Conservation (phyloP, 1,284 basidiomycete species). For the Ustilago lituana region DNA sequence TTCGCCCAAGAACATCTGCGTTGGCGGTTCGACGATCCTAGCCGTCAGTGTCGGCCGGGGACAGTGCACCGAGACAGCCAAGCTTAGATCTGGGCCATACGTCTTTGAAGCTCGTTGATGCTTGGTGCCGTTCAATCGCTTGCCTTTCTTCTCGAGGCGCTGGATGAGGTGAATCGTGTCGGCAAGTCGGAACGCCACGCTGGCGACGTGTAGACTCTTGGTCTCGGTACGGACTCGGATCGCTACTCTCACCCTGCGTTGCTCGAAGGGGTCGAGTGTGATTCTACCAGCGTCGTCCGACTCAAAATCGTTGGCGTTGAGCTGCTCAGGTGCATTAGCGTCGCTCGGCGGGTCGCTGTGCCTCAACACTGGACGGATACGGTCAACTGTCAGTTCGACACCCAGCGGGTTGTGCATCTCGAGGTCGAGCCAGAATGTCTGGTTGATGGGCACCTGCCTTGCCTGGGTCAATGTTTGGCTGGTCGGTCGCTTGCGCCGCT, state of each 20-base stretch:
- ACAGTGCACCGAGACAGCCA: slow-evolving; percentile 66
- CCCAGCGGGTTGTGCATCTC: slow-evolving; percentile 69
- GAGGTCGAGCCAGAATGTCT: slow-evolving; percentile 68
- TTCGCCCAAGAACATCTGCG: slow-evolving; percentile 20
- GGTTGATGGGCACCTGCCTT: slow-evolving; percentile 44
- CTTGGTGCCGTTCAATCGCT: slow-evolving; percentile 68
- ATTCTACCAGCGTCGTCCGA: slow-evolving; percentile 55
- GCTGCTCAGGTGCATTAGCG: background rate
- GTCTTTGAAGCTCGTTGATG: slow-evolving; percentile 67
- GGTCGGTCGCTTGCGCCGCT: slow-evolving; percentile 17
- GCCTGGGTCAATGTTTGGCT: slow-evolving; percentile 20
- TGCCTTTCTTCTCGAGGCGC: slow-evolving; percentile 67
- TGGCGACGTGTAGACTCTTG: slow-evolving; percentile 52
- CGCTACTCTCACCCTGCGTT: slow-evolving; percentile 6
- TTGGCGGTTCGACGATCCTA: slow-evolving; percentile 12
- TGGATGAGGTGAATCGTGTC: slow-evolving; percentile 68
- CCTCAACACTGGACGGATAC: slow-evolving; percentile 15
- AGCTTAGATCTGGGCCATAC: slow-evolving; percentile 68
- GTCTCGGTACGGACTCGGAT: slow-evolving; percentile 17
- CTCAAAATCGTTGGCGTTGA: slow-evolving; percentile 25
- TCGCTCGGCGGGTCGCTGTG: background rate
- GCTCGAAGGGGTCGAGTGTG: slow-evolving; percentile 11
- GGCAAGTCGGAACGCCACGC: slow-evolving; percentile 69
- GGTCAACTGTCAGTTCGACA: slow-evolving; percentile 31
- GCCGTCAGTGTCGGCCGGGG: slow-evolving; percentile 27